Evolutionary conservation across 2,329 filamentous ascomycete species (phyloP).

Genomic region (Sarocladium kiliense): DNA sequence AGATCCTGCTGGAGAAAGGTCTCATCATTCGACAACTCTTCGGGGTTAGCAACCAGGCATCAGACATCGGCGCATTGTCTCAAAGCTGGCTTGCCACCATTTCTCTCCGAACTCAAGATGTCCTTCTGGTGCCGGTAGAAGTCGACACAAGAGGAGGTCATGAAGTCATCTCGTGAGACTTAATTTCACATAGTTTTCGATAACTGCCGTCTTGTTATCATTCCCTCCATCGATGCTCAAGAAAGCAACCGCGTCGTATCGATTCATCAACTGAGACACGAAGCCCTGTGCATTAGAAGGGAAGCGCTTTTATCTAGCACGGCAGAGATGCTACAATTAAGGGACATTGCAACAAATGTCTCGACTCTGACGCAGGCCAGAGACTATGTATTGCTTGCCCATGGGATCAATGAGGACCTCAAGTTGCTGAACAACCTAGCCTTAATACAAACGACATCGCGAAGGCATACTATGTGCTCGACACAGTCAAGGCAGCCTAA

Average conservation of each 20-base stretch:
- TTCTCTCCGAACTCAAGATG: slow-evolving; percentile 11
- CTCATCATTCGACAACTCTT: slow-evolving; percentile 15
- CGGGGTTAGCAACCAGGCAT: slow-evolving; percentile 11
- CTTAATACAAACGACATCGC: slow-evolving; percentile 8
- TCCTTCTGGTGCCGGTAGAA: slow-evolving; percentile 14
- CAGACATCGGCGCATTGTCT: neutral
- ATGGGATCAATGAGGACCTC: slow-evolving; percentile 12
- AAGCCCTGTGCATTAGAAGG: slow-evolving; percentile 11
- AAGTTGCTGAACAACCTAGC: slow-evolving; percentile 16
- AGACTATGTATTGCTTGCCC: slow-evolving; percentile 14
- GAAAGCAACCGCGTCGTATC: slow-evolving; percentile 13
- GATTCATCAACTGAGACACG: slow-evolving; percentile 13
- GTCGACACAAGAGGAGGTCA: slow-evolving; percentile 13
- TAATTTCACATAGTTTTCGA: slow-evolving; percentile 15
- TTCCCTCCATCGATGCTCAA: neutral
- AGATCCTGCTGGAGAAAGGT: slow-evolving; percentile 17
- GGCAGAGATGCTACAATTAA: slow-evolving; percentile 8
- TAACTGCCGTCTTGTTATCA: slow-evolving; percentile 10
- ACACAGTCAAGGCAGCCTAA: slow-evolving; percentile 22
- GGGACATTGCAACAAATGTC: slow-evolving; percentile 9
- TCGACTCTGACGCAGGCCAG: slow-evolving; percentile 8
- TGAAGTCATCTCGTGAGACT: slow-evolving; percentile 11
- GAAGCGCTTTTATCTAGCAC: slow-evolving; percentile 13
- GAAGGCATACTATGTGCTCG: slow-evolving; percentile 16
- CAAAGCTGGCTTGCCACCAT: neutral